phyloP scores from a whole-genome alignment of 2,329 filamentous ascomycete species.

The Colletotrichum sp. region DNA sequence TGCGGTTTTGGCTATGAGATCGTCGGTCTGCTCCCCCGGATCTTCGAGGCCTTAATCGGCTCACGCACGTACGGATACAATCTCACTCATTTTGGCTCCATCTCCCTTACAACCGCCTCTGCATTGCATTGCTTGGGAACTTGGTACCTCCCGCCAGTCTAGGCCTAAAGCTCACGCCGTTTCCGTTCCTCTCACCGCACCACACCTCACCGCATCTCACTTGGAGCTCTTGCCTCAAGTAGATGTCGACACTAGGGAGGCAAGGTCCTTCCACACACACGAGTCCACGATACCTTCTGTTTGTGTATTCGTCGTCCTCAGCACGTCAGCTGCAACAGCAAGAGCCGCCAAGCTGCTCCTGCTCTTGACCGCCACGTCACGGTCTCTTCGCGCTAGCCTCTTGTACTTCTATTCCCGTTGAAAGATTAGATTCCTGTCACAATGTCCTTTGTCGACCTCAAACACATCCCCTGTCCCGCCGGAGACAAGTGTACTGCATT shows the following conservation, averaged over 20 bases:
- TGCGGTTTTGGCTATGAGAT: constrained; percentile 18
- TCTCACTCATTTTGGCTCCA: neutral
- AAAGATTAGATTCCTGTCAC: neutral
- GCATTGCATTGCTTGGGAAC: neutral
- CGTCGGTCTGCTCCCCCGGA: constrained; percentile 12
- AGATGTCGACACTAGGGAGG: neutral
- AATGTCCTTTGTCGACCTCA: constrained; percentile 37
- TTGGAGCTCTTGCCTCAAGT: neutral
- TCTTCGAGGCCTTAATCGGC: constrained; percentile 5
- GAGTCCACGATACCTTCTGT: neutral
- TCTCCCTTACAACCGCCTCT: neutral
- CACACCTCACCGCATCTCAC: neutral
- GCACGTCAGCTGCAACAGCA: constrained; percentile 21
- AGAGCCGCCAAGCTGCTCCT: constrained; percentile 34
- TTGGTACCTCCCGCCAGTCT: neutral
- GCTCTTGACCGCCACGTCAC: neutral
- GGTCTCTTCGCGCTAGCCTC: neutral
- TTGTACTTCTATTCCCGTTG: neutral
- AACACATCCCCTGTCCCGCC: constrained; percentile 55
- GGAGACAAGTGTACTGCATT: constrained; percentile 53
- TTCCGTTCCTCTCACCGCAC: neutral
- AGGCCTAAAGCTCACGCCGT: neutral
- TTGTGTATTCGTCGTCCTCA: neutral
- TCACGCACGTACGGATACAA: neutral
- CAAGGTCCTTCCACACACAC: constrained; percentile 20